These are phyloP conservation scores for Aspergillus sp. DNA, from an alignment of 2,329 filamentous ascomycete species.

Conservation along the genomic window DNA sequence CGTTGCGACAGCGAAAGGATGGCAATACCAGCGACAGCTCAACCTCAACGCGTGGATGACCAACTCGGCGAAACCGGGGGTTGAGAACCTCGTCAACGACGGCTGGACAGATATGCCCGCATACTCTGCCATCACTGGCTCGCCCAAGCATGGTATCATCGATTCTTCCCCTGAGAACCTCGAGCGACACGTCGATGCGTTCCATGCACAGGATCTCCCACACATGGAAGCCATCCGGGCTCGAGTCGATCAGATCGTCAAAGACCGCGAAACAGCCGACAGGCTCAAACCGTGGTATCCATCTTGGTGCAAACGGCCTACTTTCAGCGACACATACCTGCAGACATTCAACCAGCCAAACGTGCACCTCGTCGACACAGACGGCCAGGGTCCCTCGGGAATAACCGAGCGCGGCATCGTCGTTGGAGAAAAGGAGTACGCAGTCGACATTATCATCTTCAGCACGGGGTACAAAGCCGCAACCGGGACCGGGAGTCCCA, in stretches of 20 bases:
- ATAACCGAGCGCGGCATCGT: background rate
- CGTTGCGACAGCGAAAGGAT: background rate
- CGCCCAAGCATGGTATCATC: background rate
- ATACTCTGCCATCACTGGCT: background rate
- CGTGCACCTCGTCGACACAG: constrained; percentile 63
- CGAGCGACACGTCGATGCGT: background rate
- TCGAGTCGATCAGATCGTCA: constrained; percentile 57
- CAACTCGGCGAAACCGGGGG: background rate
- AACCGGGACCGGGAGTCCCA: background rate
- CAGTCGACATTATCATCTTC: background rate
- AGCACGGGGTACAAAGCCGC: background rate
- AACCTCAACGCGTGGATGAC: background rate
- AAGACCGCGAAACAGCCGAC: constrained; percentile 56
- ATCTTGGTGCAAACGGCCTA: constrained; percentile 66
- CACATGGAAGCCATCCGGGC: constrained; percentile 18
- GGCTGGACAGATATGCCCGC: background rate
- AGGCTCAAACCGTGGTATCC: constrained; percentile 65
- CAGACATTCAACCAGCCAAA: constrained; percentile 62
- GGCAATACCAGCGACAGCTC: background rate
- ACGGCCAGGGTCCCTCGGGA: background rate
- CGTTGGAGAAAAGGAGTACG: background rate
- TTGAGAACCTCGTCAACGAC: background rate
- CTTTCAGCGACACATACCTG: constrained; percentile 62
- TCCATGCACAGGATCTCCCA: background rate
- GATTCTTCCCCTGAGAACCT: background rate